These are phyloP conservation scores for Rhizopogon rudus DNA, from an alignment of 768 basidiomycete genomes.

Conservation along the genomic window DNA sequence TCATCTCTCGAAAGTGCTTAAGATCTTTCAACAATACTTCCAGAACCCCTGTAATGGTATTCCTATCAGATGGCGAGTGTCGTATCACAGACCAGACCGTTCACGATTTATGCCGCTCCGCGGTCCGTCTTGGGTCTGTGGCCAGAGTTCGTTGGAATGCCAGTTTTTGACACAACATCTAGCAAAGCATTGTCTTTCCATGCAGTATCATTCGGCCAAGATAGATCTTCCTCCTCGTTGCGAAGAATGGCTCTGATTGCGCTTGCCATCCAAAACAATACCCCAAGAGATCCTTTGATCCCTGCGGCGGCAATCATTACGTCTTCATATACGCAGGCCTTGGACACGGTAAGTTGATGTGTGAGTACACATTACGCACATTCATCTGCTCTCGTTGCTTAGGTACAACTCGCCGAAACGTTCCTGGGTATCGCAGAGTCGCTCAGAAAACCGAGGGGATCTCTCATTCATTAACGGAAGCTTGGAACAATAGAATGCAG, in stretches of 20 bases:
- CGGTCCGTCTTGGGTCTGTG: conserved; percentile 41
- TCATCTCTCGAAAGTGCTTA: neutral
- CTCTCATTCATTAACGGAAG: conserved; percentile 30
- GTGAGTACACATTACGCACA: neutral
- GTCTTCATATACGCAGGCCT: conserved; percentile 46
- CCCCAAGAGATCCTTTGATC: conserved; percentile 34
- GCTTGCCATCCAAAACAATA: conserved; percentile 37
- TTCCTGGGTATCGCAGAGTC: conserved; percentile 58
- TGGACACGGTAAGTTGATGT: conserved; percentile 40
- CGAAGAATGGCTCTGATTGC: conserved; percentile 52
- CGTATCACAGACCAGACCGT: conserved; percentile 30
- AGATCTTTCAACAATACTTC: neutral
- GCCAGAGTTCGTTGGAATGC: neutral
- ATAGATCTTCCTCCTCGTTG: conserved; percentile 21
- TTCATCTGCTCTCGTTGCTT: neutral
- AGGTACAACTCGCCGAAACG: conserved; percentile 53
- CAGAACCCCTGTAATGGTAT: conserved; percentile 44
- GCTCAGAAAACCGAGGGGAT: conserved; percentile 49
- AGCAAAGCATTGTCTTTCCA: conserved; percentile 58
- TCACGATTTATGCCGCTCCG: conserved; percentile 36
- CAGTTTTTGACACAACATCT: neutral
- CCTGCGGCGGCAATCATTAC: conserved; percentile 27
- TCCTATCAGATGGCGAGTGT: conserved; percentile 53
- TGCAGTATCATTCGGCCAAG: conserved; percentile 49
- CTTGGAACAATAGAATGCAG: neutral